Evolutionary conservation across 306 rosid species (phyloP).

Genomic region (Vigna unguiculata): DNA sequence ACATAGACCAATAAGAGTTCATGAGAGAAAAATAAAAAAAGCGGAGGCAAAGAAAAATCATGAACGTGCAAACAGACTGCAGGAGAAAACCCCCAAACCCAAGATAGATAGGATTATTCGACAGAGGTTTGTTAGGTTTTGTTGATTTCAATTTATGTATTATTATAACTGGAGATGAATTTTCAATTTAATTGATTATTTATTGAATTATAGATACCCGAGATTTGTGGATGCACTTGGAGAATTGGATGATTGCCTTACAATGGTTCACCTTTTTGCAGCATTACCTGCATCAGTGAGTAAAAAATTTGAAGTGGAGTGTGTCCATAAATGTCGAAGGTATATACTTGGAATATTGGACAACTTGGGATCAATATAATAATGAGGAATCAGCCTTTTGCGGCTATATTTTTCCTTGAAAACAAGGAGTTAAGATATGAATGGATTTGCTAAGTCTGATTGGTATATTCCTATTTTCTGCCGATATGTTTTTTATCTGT

Average conservation of each 20-base stretch:
- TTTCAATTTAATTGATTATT: slow-evolving; percentile 19
- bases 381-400: not conserved
- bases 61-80: slow-evolving; percentile 70
- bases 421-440: not conserved
- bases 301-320: slow-evolving; percentile 72
- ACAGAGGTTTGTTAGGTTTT: slow-evolving; percentile 67
- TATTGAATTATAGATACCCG: slow-evolving; percentile 68
- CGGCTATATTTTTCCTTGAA: not conserved
- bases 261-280: slow-evolving; percentile 90
- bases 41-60: slow-evolving; percentile 81
- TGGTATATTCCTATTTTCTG: not conserved
- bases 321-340: slow-evolving; percentile 79
- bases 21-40: slow-evolving; percentile 82
- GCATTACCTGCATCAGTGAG: slow-evolving; percentile 79
- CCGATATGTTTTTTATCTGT: not conserved
- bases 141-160: not conserved
- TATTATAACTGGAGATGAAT: slow-evolving; percentile 10
- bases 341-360: slow-evolving; percentile 38
- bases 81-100: slow-evolving; percentile 61
- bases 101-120: slow-evolving; percentile 69
- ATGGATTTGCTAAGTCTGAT: not conserved
- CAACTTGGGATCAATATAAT: not conserved
- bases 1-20: slow-evolving; percentile 68
- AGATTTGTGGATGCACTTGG: slow-evolving; percentile 88
- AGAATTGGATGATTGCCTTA: slow-evolving; percentile 92